Conservation (phyloP, 148 eudicot genomes). For the Gaultheria prostrata region DNA sequence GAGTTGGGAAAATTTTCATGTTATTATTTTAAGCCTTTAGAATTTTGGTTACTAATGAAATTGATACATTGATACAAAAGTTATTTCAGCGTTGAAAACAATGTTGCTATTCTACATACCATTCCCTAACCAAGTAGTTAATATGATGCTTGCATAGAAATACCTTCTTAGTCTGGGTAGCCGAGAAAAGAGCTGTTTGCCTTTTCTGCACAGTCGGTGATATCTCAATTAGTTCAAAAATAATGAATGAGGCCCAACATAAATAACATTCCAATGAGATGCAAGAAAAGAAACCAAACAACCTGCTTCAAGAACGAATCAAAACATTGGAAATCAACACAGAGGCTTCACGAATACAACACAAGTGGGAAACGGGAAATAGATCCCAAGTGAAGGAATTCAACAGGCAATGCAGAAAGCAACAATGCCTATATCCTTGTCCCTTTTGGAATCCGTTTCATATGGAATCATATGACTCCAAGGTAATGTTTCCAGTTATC, state of each 20-base stretch:
- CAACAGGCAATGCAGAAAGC: not conserved
- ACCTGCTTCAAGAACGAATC: not conserved
- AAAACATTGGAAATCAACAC: not conserved
- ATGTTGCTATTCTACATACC: not conserved
- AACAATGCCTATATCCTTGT: slow-evolving; percentile 1
- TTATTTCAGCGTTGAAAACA: not conserved
- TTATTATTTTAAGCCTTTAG: not conserved
- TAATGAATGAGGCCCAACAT: not conserved
- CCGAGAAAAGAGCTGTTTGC: slow-evolving; percentile 97
- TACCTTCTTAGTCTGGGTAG: slow-evolving; percentile 96
- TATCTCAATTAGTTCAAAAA: not conserved
- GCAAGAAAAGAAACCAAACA: not conserved
- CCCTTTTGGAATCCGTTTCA: not conserved
- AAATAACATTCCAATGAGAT: not conserved
- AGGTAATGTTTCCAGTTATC: not conserved
- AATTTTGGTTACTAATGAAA: not conserved
- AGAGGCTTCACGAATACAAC: not conserved
- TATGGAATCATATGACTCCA: not conserved
- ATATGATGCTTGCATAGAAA: not conserved
- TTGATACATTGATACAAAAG: not conserved
- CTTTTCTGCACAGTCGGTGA: slow-evolving; percentile 50
- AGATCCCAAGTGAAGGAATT: not conserved
- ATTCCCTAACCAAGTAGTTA: not conserved
- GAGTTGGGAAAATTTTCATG: too few species aligned
- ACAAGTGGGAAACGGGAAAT: not conserved